Percentiles rank a stretch among this genome's conserved stretches.
These are phyloP conservation scores for Yamadazyma trypodendri DNA, from an alignment of 1,139 yeast species.

Conservation along the genomic window DNA sequence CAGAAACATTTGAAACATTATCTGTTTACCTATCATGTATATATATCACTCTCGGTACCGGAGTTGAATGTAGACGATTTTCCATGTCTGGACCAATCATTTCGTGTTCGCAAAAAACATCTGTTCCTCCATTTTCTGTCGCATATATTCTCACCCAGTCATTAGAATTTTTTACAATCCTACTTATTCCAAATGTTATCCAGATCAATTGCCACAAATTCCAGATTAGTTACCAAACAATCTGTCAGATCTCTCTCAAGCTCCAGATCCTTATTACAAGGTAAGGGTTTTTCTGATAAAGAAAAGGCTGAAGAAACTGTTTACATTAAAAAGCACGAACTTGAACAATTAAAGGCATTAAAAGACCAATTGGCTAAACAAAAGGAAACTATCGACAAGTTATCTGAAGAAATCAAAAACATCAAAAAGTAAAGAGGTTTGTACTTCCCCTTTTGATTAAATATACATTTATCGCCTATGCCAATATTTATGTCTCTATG, in stretches of 20 bases:
- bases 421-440: constrained; percentile 28
- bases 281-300: constrained; percentile 42
- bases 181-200: constrained; percentile 28
- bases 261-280: constrained; percentile 30
- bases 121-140: background rate
- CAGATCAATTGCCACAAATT: constrained; percentile 27
- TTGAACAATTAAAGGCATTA: constrained; percentile 48
- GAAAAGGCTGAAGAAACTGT: constrained; percentile 47
- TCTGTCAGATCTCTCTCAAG: constrained; percentile 40
- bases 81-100: background rate
- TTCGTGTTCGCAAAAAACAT: background rate
- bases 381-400: constrained; percentile 43
- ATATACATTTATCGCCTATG: background rate
- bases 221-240: constrained; percentile 32
- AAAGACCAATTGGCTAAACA: constrained; percentile 46
- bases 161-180: background rate
- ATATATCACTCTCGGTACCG: constrained; percentile 1
- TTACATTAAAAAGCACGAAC: constrained; percentile 47
- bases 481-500: too few species aligned
- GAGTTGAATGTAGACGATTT: background rate
- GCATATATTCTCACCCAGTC: constrained; percentile 1
- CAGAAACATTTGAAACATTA: constrained; percentile 29
- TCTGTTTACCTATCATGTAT: background rate
- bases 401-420: constrained; percentile 40
- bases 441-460: background rate